Evolutionary conservation across 192 early-diverging fungal species (phyloP), one percentile per base, ranked within the genome.

Genomic region (Coemansia sp.): DNA sequence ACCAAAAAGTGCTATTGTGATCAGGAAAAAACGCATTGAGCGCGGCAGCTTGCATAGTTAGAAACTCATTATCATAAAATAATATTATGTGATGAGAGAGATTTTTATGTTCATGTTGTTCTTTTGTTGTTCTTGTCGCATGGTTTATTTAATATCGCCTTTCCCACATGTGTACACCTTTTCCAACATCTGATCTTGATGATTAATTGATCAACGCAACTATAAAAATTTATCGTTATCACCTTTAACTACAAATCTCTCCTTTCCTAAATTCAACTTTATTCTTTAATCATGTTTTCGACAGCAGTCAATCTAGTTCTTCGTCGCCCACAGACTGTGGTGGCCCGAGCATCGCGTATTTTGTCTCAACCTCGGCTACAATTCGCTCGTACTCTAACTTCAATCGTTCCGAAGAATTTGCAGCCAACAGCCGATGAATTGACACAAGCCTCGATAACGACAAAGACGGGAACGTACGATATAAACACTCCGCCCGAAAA

Each of bases 321-420:
- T 16, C 16, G 43, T 44, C 43, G 43, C 5, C 15, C 43, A 16
- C 43, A 44, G 43, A 44, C 43, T 0, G 43, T 12, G 4, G 43
- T 12, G 15, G 43, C 5, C 3, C 43, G 43, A 16, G 43, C 5
- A 18, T 5, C 43, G 12, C 43, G 43, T 5, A 15, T 44, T 44
- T 38, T 38, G 38, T 10, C 38, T 38, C 12, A 44, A 5, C 12
- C 43, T 3, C 43, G 43, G 10, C 16, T 44, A 5, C 43, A 44
- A 44, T 16, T 44, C 16, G 15, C 43, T 13, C 43, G 43, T 0
- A 16, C 29, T 0, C 29, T 57, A 22, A 11, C 51, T 2, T 29
- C 54, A 8, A 12, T 57, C 5, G 7, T 78, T 2, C 77, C 77
- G 47, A 67, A 73, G 64, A 52, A 52, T 40, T 15, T 78, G 67